phyloP scores from a whole-genome alignment of 2,329 filamentous ascomycete species.

The Aspergillus fructus region DNA sequence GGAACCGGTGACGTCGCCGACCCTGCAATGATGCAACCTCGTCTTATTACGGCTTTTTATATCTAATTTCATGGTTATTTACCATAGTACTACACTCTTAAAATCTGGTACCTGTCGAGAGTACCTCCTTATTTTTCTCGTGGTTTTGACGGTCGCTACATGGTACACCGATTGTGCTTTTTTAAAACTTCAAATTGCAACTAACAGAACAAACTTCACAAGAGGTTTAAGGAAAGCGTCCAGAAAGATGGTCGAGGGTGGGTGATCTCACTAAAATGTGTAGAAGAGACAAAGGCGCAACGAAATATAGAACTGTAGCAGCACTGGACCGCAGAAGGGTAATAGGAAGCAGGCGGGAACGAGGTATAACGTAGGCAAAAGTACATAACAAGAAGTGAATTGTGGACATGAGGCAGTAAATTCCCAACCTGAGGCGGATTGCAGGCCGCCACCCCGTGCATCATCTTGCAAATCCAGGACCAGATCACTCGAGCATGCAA shows the following conservation, averaged over 20 bases:
- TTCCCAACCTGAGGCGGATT: conserved; percentile 20
- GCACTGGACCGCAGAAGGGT: conserved; percentile 23
- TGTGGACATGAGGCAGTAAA: conserved; percentile 27
- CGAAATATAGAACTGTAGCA: conserved; percentile 21
- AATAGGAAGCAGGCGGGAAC: conserved; percentile 27
- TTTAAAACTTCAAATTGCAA: conserved; percentile 24
- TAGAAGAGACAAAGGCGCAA: conserved; percentile 23
- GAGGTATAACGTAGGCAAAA: conserved; percentile 39
- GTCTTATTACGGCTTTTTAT: background rate
- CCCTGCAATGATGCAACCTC: conserved; percentile 1
- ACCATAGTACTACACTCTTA: too few species aligned
- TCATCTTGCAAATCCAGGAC: conserved; percentile 25
- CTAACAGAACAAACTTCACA: conserved; percentile 19
- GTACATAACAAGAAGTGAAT: conserved; percentile 41
- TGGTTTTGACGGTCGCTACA: background rate
- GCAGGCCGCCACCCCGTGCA: conserved; percentile 21
- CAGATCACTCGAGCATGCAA: conserved; percentile 21
- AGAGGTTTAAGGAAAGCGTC: conserved; percentile 20
- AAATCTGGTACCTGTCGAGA: background rate
- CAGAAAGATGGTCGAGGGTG: conserved; percentile 24
- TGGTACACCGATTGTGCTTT: conserved; percentile 7
- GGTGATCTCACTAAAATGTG: conserved; percentile 27
- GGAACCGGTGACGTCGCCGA: conserved; percentile 6
- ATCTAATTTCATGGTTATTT: conserved; percentile 5
- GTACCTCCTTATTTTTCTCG: background rate